phyloP scores from a whole-genome alignment of 805 yeast species.

The Metschnikowia bowlesiae region DNA sequence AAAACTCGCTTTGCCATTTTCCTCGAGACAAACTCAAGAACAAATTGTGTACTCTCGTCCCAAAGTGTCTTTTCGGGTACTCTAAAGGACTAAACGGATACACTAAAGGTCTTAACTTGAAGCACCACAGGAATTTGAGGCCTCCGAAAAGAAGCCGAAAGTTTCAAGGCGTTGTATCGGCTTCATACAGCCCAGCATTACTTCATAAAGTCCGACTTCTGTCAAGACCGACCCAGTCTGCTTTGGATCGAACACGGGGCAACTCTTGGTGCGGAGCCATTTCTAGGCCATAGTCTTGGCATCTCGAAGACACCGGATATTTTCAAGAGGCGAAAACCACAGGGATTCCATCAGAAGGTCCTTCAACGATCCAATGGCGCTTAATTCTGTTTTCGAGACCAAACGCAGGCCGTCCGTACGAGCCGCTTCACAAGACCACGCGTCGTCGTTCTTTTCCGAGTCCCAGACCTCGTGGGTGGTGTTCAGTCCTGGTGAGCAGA shows the following conservation, averaged over 20 bases:
- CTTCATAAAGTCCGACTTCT: neutral
- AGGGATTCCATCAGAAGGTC: too few relatives aligned
- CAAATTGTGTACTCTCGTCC: too few relatives aligned
- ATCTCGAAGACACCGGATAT: too few relatives aligned
- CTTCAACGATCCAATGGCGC: conserved; percentile 10
- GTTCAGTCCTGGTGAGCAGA: conserved; percentile 14
- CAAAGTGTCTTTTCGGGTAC: neutral
- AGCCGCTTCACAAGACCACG: conserved; percentile 10
- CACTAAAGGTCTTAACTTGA: neutral
- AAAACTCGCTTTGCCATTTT: neutral
- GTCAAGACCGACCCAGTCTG: neutral
- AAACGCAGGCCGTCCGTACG: conserved; percentile 10
- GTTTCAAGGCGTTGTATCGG: neutral
- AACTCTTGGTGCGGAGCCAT: neutral
- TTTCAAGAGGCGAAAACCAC: too few relatives aligned
- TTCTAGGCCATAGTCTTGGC: too few relatives aligned
- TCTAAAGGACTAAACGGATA: neutral
- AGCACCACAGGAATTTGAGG: neutral
- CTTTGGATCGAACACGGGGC: neutral
- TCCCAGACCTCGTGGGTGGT: conserved; percentile 19
- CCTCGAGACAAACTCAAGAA: too few relatives aligned
- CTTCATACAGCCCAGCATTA: neutral
- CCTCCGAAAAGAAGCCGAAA: neutral
- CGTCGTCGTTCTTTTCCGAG: conserved; percentile 15
- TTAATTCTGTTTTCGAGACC: conserved; percentile 12